phyloP scores from a whole-genome alignment of 148 eudicot genomes.

The Beta vulgaris region DNA sequence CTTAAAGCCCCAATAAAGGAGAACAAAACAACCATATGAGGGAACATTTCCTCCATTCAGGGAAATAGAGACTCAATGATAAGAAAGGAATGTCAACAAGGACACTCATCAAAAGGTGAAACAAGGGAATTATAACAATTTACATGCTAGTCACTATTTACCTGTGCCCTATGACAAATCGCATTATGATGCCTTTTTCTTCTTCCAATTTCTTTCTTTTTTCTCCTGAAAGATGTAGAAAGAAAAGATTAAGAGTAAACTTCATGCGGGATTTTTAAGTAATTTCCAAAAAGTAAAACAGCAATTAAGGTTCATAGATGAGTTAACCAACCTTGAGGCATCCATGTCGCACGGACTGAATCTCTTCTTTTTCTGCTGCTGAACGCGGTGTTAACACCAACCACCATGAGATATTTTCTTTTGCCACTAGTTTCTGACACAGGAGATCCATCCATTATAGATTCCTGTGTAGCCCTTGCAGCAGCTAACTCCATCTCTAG shows the following conservation, averaged over 20 bases:
- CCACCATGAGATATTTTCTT: slow-evolving; percentile 78
- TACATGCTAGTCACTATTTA: slow-evolving; percentile 14
- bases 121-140: background rate
- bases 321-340: slow-evolving; percentile 72
- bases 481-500: slow-evolving; percentile 95
- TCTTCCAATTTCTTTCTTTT: slow-evolving; percentile 77
- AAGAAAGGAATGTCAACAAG: background rate
- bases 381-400: slow-evolving; percentile 89
- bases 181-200: slow-evolving; percentile 80
- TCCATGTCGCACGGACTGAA: slow-evolving; percentile 94
- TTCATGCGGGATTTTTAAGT: no score
- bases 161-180: slow-evolving; percentile 97
- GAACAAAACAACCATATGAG: background rate
- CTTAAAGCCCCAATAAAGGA: background rate
- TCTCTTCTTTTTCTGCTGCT: slow-evolving; percentile 92
- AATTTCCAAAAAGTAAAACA: background rate
- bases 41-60: background rate
- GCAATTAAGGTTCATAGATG: background rate
- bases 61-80: background rate
- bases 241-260: background rate
- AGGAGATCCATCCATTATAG: slow-evolving; percentile 68
- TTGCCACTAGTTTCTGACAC: slow-evolving; percentile 46
- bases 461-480: slow-evolving; percentile 86
- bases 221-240: slow-evolving; percentile 47
- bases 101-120: background rate